Percentiles rank a stretch among this genome's conserved stretches.
These are phyloP conservation scores for Thermomyces lanuginosus DNA, from an alignment of 2,329 filamentous ascomycete species.

Conservation along the genomic window DNA sequence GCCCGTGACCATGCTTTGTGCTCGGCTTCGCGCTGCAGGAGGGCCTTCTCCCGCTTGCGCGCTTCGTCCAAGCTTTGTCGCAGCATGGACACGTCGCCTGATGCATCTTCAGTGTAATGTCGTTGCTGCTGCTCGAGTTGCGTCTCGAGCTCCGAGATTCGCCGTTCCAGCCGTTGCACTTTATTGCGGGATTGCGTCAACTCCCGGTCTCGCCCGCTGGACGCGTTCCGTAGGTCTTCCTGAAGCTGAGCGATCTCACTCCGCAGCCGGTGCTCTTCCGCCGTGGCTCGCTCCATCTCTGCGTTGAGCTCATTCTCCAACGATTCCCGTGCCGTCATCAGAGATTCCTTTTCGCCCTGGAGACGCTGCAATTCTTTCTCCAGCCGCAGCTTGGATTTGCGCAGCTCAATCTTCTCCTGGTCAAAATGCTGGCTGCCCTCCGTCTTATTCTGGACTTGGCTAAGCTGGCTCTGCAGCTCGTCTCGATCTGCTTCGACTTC, in stretches of 20 bases:
- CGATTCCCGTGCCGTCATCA: conserved; percentile 40
- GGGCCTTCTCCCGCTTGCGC: conserved; percentile 49
- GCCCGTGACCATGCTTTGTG: conserved; percentile 47
- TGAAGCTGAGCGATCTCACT: conserved; percentile 34
- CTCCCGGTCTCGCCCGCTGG: conserved; percentile 32
- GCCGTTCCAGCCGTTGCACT: conserved; percentile 48
- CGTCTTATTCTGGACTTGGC: conserved; percentile 38
- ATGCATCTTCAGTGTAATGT: conserved; percentile 17
- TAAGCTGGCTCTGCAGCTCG: conserved; percentile 46
- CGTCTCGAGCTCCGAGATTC: conserved; percentile 32
- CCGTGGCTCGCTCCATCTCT: conserved; percentile 48
- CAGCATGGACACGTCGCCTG: conserved; percentile 41
- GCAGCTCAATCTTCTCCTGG: conserved; percentile 52
- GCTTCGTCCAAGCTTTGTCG: conserved; percentile 47
- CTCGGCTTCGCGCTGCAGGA: conserved; percentile 47
- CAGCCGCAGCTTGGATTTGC: conserved; percentile 49
- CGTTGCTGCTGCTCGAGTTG: conserved; percentile 43
- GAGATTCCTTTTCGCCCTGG: conserved; percentile 44
- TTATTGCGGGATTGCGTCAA: conserved; percentile 40
- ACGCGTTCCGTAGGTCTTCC: conserved; percentile 31
- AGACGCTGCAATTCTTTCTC: conserved; percentile 51
- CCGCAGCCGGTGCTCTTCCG: conserved; percentile 47
- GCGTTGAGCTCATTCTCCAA: conserved; percentile 49
- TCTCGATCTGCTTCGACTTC: conserved; percentile 50
- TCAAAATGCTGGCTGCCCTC: conserved; percentile 46